Evolutionary conservation across 345 rosid species (phyloP), one percentile per base, ranked within the genome.

Genomic region (Linum trigynum): DNA sequence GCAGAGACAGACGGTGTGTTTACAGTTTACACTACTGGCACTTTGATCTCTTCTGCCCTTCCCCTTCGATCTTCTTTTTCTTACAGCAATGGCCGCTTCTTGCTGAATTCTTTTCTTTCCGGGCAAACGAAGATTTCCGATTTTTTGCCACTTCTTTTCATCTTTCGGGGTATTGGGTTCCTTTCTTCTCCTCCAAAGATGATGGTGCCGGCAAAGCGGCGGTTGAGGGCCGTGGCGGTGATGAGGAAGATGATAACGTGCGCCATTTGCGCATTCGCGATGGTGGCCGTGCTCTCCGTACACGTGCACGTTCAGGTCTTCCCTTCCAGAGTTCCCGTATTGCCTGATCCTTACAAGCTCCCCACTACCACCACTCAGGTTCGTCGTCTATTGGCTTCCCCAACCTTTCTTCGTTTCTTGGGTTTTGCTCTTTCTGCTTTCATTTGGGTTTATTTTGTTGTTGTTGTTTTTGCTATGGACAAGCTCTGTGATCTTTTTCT

Each of bases 211-310:
- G 23, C 9, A 23, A 74, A 84, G 73, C 84, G 84, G 81, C 71
- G 80, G 81, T 41, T 81, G 67, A 63, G 70, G 65, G 65, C 68
- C 78, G 74, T 79, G 80, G 78, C 67, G 64, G 42, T 64, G 59
- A 67, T 83, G 64, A 81, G 88, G 73, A 79, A 70, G 69, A 9
- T 78, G 70, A 74, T 92, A 69, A 87, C 81, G 36, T 86, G 76
- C 69, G 89, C 89, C 76, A 79, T 84, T 37, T 79, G 89, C 67
- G 71, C 66, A 37, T 76, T 89, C 51, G 77, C 88, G 1, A 68
- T 84, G 39, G 40, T 77, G 55, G 83, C 85, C 14, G 68, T 83
- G 37, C 71, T 85, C 65, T 78, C 84, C 11, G 77, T 85, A 6
- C 84, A 86, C 83, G 67, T 81, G 15, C 85, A 77, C 71, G 75